Evolutionary conservation across 306 rosid species (phyloP).

Genomic region (Biancaea sappan): DNA sequence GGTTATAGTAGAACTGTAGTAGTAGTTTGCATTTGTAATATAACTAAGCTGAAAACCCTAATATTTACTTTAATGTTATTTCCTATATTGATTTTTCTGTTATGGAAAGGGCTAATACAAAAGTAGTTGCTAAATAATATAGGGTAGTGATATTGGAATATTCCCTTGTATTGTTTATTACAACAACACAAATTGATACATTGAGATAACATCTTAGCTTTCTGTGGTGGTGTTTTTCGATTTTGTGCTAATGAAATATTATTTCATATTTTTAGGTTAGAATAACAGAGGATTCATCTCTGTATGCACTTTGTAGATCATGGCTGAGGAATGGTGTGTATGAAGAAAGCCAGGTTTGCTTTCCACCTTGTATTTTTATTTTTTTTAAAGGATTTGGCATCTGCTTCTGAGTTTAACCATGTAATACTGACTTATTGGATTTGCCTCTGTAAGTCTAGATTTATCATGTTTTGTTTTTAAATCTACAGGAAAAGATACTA

Average conservation of each 20-base stretch:
- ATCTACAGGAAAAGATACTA: conserved; percentile 2
- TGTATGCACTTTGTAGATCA: conserved; percentile 84
- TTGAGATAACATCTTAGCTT: conserved; percentile 18
- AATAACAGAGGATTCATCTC: conserved; percentile 73
- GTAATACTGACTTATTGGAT: conserved; percentile 18
- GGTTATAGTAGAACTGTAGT: not conserved
- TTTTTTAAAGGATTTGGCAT: conserved; percentile 15
- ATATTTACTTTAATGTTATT: not conserved
- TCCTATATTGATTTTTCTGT: not conserved
- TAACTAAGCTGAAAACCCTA: not conserved
- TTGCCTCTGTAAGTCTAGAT: conserved; percentile 12
- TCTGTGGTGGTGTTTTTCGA: conserved; percentile 17
- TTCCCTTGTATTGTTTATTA: not conserved
- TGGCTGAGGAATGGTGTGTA: conserved; percentile 78
- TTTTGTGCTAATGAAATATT: conserved; percentile 24
- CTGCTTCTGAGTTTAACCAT: conserved; percentile 15
- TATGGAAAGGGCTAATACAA: not conserved
- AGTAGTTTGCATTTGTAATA: not conserved
- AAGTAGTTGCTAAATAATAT: not conserved
- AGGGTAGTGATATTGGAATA: not conserved
- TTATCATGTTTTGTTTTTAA: conserved; percentile 16
- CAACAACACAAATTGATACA: not conserved
- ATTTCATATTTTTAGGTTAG: conserved; percentile 60
- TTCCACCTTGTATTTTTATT: conserved; percentile 4
- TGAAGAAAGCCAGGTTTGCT: conserved; percentile 73